phyloP scores from a whole-genome alignment of 2,329 filamentous ascomycete genomes.

The Aspergillus tamarii region DNA sequence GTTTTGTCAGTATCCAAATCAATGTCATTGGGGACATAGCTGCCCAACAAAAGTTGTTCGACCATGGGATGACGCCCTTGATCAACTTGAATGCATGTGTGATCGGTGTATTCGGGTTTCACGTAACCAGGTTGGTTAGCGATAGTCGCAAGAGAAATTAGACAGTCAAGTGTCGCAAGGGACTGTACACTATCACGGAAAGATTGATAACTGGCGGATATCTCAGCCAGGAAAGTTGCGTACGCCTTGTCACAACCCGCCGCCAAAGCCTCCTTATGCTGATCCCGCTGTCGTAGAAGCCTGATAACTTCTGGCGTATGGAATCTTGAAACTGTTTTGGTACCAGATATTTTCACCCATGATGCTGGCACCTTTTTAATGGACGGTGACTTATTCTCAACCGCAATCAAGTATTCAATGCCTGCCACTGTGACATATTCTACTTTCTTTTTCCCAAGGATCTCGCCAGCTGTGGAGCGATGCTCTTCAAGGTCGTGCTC shows the following conservation, averaged over 20 bases:
- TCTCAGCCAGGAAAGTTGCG: slow-evolving; percentile 67
- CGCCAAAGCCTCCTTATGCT: slow-evolving; percentile 89
- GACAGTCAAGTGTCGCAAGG: slow-evolving; percentile 84
- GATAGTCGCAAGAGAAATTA: slow-evolving; percentile 82
- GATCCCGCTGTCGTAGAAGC: slow-evolving; percentile 83
- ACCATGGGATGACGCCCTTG: slow-evolving; percentile 93
- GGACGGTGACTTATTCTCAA: slow-evolving; percentile 70
- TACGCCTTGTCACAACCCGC: slow-evolving; percentile 90
- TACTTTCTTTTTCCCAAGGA: slow-evolving; percentile 72
- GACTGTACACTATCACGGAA: slow-evolving; percentile 86
- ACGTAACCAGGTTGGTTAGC: slow-evolving; percentile 85
- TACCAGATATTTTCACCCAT: slow-evolving; percentile 93
- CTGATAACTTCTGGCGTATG: slow-evolving; percentile 89
- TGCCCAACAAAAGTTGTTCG: slow-evolving; percentile 80
- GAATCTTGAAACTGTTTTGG: slow-evolving; percentile 88
- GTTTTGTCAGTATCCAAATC: slow-evolving; percentile 67
- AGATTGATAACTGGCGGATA: slow-evolving; percentile 82
- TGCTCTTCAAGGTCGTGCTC: slow-evolving; percentile 87
- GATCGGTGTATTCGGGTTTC: slow-evolving; percentile 70
- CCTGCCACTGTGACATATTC: slow-evolving; percentile 83
- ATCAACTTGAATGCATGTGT: slow-evolving; percentile 69
- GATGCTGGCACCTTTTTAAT: slow-evolving; percentile 89
- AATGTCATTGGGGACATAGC: slow-evolving; percentile 90
- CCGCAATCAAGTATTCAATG: slow-evolving; percentile 93
- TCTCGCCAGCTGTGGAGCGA: slow-evolving; percentile 69